Base-by-base conservation (phyloP, 306 rosid genomes). In the apple (Malus domestica) region DNA sequence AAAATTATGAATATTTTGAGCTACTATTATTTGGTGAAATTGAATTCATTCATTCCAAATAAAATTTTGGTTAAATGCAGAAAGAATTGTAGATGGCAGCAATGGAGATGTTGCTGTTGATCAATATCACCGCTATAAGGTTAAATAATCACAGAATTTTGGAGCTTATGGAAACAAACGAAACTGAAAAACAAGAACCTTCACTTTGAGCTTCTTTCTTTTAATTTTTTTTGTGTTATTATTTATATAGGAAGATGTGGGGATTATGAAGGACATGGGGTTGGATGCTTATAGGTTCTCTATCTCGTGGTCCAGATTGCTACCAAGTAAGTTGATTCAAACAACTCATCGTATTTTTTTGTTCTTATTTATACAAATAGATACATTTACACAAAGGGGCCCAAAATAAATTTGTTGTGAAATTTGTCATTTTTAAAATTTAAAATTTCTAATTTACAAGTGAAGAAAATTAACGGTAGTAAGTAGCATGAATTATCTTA, bases 281-380 rank as follows among this genome's bases (percentile, higher is more conserved):
- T 72, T 81, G 63, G 93, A 90, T 84, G 89, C 92, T 25, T 92
- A 88, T 38, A 77, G 92, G 70, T 88, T 92, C 62, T 90, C 96
- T 8, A 87, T 92, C 55, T 84, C 97, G 6, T 92, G 97, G 97
- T 78, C 97, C 15, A 82, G 96, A 86, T 66, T 92, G 19, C 40
- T 92, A 16, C 92, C 97, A 73, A 85, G 96, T 89, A 87, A 80
- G 87, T 72, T 35, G 20, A 49, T 49, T 13, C 7, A 16, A 51
- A 15, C 20, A 1, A 52, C 8, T 52, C 20, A 5, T 15, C 5
- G 20, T 52, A 51, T 52, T 52, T 3, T 52, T 52, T 14, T 1
- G 7, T 15, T 52, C 40, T 0, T 5, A 2, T 18, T 16, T 19
- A 16, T 52, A 15, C 20, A 52, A 52, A 35, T 35, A 52, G 3